Conservation (phyloP, 108 stramenopile genomes). For the Aureococcus anophagefferens region DNA sequence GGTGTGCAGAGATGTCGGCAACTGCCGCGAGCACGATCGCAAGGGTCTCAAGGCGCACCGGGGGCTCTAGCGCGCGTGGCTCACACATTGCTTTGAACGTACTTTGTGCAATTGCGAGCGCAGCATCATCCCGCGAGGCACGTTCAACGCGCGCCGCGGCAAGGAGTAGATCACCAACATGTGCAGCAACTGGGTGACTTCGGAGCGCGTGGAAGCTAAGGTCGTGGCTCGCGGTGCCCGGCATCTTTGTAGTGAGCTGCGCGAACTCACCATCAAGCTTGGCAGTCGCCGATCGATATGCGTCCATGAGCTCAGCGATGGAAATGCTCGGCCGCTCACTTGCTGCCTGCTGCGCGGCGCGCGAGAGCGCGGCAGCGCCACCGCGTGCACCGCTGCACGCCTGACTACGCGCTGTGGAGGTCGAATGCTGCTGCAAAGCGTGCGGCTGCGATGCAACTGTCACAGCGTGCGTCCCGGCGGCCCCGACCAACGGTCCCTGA, state of each 20-base stretch:
- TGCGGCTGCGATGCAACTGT: too few species aligned
- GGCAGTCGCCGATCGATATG: neutral
- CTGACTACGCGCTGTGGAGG: too few species aligned
- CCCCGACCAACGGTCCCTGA: neutral
- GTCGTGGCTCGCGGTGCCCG: constrained; percentile 56
- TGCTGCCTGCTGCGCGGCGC: neutral
- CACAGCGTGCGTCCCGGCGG: too few species aligned
- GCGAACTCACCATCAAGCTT: constrained; percentile 3
- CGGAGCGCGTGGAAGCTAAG: constrained; percentile 73
- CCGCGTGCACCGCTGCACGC: neutral
- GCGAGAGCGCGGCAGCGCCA: neutral
- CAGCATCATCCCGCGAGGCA: constrained; percentile 62
- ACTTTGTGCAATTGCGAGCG: constrained; percentile 76
- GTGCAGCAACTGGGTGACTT: constrained; percentile 78
- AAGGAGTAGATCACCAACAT: constrained; percentile 50
- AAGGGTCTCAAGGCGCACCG: constrained; percentile 65
- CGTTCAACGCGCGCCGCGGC: neutral
- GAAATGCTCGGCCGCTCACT: neutral
- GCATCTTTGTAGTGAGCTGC: constrained; percentile 8
- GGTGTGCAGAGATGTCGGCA: constrained; percentile 41
- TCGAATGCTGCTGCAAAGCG: too few species aligned
- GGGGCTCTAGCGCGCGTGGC: constrained; percentile 62
- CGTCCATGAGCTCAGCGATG: constrained; percentile 1
- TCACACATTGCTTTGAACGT: constrained; percentile 97
- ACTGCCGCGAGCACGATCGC: constrained; percentile 74